Base-by-base conservation (phyloP, 2,329 filamentous ascomycete genomes). In the Dryadomyces sulphureus region DNA sequence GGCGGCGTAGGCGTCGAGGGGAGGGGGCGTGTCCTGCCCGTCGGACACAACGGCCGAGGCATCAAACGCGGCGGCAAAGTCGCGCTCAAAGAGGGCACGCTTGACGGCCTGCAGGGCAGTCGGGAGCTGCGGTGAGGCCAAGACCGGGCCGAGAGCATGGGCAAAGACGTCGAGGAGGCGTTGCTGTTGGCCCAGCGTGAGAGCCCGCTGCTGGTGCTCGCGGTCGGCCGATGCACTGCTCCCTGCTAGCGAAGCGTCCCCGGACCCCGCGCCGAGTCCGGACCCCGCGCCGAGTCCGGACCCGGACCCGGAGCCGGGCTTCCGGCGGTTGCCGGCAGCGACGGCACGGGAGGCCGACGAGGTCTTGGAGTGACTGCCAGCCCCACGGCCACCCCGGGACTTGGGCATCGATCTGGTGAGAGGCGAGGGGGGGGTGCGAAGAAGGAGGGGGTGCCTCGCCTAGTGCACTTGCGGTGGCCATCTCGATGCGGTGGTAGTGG, bases 41-140 rank as follows among this genome's bases (percentile, higher is more conserved):
- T 11, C 11, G 32, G 12, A 4, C 11, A 20, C 1, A 11, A 11
- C 14, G 16, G 12, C 24, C 14, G 20, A 3, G 24, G n/a, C 14
- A 1, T 78, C 79, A 64, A 96, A 98, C 0, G 90, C 90, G 16
- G 69, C 65, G 12, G 71, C 70, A 62, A 96, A 96, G 60, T 96
- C 85, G 27, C 92, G 77, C 48, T 84, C 79, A 60, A 82, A 96
- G 8, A 98, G 70, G 52, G 90, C 85, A 7, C 79, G 72, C 62
- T 96, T 98, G 51, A 96, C 76, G 45, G 81, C 76, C 58, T 94
- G 90, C 19, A 96, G 70, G 4, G 79, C 62, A 1, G 68, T 57
- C 25, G 70, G 61, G 42, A 79, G 68, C n/a, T 56, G 53, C 7
- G 65, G 61, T 2, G 68, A 69, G 8, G 61, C 56, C 43, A 80